Percentiles rank a stretch among this genome's conserved stretches.
phyloP scores from a whole-genome alignment of 163 green algal species.

The Chlorella variabilis region DNA sequence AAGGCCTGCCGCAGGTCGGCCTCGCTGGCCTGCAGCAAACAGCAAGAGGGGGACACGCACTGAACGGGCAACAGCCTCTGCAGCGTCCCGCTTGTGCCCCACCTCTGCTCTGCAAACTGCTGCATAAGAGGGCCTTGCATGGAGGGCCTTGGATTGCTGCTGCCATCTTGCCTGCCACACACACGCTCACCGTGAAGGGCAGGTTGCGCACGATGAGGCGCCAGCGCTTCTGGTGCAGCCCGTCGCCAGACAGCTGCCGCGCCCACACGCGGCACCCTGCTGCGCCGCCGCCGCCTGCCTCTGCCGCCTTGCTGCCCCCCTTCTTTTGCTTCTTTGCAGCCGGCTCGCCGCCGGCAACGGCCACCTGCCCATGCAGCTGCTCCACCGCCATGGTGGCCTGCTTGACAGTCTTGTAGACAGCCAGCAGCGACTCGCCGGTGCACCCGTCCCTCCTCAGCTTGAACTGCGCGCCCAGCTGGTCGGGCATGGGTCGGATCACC shows the following conservation, averaged over 20 bases:
- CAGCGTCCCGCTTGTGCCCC: too few species aligned
- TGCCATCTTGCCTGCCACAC: too few species aligned
- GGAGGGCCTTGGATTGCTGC: too few species aligned
- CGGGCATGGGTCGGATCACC: conserved; percentile 50
- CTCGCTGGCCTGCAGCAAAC: conserved; percentile 65
- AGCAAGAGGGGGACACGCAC: not conserved
- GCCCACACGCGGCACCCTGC: conserved; percentile 76
- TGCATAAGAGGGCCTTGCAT: too few species aligned
- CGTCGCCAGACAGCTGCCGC: conserved; percentile 85
- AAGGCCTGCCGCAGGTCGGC: conserved; percentile 58
- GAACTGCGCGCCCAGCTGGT: conserved; percentile 46
- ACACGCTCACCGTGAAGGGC: conserved; percentile 83
- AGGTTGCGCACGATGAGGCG: conserved; percentile 96
- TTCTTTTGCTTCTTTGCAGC: conserved; percentile 51
- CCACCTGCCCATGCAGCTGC: conserved; percentile 72
- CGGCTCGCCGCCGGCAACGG: conserved; percentile 32
- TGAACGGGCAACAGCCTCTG: not conserved
- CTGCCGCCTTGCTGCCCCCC: conserved; percentile 39
- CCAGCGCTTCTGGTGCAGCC: conserved; percentile 90
- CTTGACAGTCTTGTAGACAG: conserved; percentile 77
- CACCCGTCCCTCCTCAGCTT: conserved; percentile 87
- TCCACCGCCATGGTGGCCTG: conserved; percentile 74
- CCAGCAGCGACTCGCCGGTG: conserved; percentile 64
- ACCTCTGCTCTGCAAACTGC: too few species aligned
- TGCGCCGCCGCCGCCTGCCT: not conserved